Conservation (phyloP, 1,139 yeast genomes). For the Hemisphaericaspora xylofermentans region DNA sequence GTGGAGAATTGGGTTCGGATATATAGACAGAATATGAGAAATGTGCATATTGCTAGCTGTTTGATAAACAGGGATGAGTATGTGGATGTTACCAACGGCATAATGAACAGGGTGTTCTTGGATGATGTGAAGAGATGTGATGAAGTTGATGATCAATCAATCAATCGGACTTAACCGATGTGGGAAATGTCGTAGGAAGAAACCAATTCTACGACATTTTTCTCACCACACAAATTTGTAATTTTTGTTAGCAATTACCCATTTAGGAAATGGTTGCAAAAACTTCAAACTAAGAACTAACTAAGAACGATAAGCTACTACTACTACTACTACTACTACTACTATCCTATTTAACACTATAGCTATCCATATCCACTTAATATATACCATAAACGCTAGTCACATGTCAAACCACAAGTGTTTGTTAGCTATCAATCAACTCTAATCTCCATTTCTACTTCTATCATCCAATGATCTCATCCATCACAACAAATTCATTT, state of each 20-base stretch:
- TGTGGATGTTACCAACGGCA: slow-evolving; percentile 15
- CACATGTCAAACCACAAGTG: neutral
- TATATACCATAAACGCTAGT: neutral
- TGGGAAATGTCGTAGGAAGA: no score
- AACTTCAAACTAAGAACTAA: no score
- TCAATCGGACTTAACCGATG: no score
- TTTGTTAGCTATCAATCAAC: neutral
- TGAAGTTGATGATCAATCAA: no score
- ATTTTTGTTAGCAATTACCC: no score
- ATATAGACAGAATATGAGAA: slow-evolving; percentile 18
- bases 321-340: no score
- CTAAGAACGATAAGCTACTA: no score
- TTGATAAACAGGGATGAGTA: slow-evolving; percentile 4
- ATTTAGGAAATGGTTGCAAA: slow-evolving; percentile 8
- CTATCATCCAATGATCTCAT: neutral
- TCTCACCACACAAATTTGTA: slow-evolving; percentile 2
- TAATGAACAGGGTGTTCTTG: no score
- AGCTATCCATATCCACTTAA: no score
- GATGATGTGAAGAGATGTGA: no score
- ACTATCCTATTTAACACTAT: no score
- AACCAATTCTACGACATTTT: no score
- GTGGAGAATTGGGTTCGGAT: slow-evolving; percentile 18
- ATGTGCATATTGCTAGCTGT: slow-evolving; percentile 8
- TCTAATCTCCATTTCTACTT: neutral
- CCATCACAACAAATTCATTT: slow-evolving; percentile 3